Evolutionary conservation across 306 rosid genomes (phyloP), one percentile per base, ranked within the genome.

Genomic region (Canavalia ensiformis): DNA sequence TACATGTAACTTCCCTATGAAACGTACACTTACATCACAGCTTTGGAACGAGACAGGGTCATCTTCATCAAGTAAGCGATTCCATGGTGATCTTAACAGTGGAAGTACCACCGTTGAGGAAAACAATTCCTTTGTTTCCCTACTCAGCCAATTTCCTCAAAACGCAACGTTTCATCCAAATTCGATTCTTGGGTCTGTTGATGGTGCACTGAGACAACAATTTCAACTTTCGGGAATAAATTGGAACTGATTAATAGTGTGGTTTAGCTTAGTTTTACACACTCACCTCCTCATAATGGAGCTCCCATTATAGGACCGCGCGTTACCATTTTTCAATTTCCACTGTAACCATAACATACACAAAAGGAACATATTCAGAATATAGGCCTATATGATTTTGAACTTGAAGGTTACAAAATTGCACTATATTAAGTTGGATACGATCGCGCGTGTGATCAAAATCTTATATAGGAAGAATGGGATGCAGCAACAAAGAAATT

Each of bases 171-270:
- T 90, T 75, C 89, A 89, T 7, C 77, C 71, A 3, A 84, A 79
- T 12, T 68, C 89, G 5, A 76, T 92, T 72, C 87, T 90, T 42
- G 92, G 92, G 0, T 85, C 93, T 6, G 75, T 84, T 0, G 83
- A 88, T 45, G 90, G 85, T 78, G 88, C 77, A 49, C 64, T 88
- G 72, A 86, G 90, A 70, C 89, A 91, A 39, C 97, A 90, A 45
- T 93, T 90, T 85, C 97, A 90, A 30, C 97, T 91, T 41, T 93
- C 89, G 0, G 86, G 68, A 80, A 75, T 93, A 76, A 90, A 91
- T 49, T 93, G 98, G 99, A 86, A 85, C 81, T 83, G 29, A 49
- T 90, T 25, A 84, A 18, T 86, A 78, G 81, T 51, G 4, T 63
- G 47, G 13, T 62, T 72, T 63, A 18, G 29, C 13, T 47, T 47